These are phyloP conservation scores for Papiliotrema fonsecae DNA, from an alignment of 1,284 basidiomycete species.

Conservation along the genomic window DNA sequence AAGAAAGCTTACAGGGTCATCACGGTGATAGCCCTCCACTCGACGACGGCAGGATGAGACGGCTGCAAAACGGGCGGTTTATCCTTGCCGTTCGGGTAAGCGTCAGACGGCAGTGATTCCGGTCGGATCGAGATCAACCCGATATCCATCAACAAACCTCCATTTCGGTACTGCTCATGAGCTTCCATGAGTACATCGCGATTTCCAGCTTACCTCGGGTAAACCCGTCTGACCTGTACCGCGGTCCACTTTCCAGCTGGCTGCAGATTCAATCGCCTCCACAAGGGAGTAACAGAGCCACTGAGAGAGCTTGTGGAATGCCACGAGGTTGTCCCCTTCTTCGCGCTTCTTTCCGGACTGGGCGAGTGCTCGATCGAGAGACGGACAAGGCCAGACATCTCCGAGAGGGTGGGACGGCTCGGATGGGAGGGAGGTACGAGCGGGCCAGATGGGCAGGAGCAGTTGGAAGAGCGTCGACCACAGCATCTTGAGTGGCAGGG, in stretches of 20 bases:
- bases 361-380: conserved; percentile 48
- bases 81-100: conserved; percentile 32
- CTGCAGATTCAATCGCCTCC: conserved; percentile 70
- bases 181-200: conserved; percentile 45
- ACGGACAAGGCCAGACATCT: conserved; percentile 81
- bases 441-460: conserved; percentile 83
- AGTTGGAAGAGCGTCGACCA: conserved; percentile 81
- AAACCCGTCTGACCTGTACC: conserved; percentile 54
- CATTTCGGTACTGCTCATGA: conserved; percentile 80
- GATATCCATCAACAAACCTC: conserved; percentile 81
- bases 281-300: conserved; percentile 88
- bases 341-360: conserved; percentile 12
- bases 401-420: conserved; percentile 62
- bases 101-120: conserved; percentile 44
- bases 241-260: conserved; percentile 67
- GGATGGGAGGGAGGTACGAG: conserved; percentile 58
- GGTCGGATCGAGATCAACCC: conserved; percentile 61
- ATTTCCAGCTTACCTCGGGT: conserved; percentile 28
- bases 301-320: conserved; percentile 92
- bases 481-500: conserved; percentile 61
- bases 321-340: conserved; percentile 69
- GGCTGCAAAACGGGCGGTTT: conserved; percentile 58
- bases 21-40: conserved; percentile 93
- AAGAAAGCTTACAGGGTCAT: conserved; percentile 66
- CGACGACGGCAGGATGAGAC: conserved; percentile 81